Evolutionary conservation across 2,329 filamentous ascomycete genomes (phyloP).

Genomic region (Beauveria rudraprayagi): DNA sequence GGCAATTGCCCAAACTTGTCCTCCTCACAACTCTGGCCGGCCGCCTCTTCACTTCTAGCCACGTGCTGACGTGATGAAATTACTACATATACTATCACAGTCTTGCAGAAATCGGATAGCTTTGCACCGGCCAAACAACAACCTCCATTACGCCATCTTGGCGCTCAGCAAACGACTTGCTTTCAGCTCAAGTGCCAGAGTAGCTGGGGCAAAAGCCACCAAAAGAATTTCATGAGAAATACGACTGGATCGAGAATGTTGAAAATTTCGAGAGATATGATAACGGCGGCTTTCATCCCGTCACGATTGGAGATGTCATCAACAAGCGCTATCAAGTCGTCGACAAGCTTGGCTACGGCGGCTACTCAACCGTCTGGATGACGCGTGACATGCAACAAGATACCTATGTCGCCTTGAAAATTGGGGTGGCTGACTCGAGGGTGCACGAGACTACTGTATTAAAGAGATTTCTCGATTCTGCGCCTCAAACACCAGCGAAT

Average conservation of each 20-base stretch:
- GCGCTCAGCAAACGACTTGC: not conserved
- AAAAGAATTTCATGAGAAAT: not conserved
- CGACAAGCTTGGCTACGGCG: constrained; percentile 31
- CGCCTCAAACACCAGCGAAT: not conserved
- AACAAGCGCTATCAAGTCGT: constrained; percentile 26
- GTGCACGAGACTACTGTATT: not conserved
- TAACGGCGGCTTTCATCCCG: constrained; percentile 4
- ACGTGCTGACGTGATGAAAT: too few species aligned
- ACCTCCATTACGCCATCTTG: not conserved
- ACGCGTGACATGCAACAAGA: constrained; percentile 22
- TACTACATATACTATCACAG: too few species aligned
- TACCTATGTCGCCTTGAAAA: constrained; percentile 13
- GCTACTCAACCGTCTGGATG: constrained; percentile 33
- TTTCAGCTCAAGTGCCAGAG: not conserved
- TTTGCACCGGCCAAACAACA: not conserved
- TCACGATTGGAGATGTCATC: not conserved
- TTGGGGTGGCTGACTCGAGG: not conserved
- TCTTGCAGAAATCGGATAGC: too few species aligned
- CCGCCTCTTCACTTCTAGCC: too few species aligned
- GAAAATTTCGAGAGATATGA: not conserved
- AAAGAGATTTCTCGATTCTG: not conserved
- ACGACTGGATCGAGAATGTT: not conserved
- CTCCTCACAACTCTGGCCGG: too few species aligned
- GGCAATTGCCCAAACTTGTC: too few species aligned
- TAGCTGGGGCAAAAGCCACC: not conserved